Evolutionary conservation across 495 filamentous ascomycete species (phyloP).

Genomic region (Neurospora sp.): DNA sequence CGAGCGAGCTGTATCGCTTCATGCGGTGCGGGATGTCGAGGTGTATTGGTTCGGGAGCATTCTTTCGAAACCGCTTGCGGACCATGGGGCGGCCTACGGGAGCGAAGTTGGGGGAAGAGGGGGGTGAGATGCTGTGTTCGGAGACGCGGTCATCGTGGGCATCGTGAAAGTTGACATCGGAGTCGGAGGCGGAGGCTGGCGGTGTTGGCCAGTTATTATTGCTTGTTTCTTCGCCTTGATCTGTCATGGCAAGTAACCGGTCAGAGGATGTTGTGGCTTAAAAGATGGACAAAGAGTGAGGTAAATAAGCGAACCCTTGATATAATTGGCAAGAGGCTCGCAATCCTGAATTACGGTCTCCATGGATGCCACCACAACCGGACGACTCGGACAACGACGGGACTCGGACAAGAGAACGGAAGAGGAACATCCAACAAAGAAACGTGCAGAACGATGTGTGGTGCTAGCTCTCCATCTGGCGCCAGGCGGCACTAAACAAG

Average conservation of each 20-base stretch:
- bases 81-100: conserved; percentile 62
- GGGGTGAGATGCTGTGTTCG: conserved; percentile 30
- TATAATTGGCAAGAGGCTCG: conserved; percentile 84
- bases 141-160: conserved; percentile 9
- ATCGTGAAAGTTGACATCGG: conserved; percentile 11
- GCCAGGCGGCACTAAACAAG: conserved; percentile 7
- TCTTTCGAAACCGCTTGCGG: conserved; percentile 55
- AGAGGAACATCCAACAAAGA: background rate
- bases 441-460: conserved; percentile 1
- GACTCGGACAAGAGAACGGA: background rate
- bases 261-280: background rate
- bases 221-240: conserved; percentile 31
- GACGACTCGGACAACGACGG: background rate
- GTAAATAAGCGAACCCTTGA: conserved; percentile 60
- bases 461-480: conserved; percentile 23
- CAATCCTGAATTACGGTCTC: conserved; percentile 86
- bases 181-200: conserved; percentile 16
- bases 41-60: conserved; percentile 50
- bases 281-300: conserved; percentile 1
- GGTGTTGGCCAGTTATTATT: conserved; percentile 31
- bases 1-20: conserved; percentile 19
- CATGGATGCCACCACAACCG: conserved; percentile 45
- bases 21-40: conserved; percentile 38
- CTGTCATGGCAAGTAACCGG: conserved; percentile 13
- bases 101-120: conserved; percentile 52